Percentiles rank a stretch among this genome's conserved stretches.
These are phyloP conservation scores for Knufia fluminis DNA, from an alignment of 2,329 filamentous ascomycete species.

Conservation along the genomic window DNA sequence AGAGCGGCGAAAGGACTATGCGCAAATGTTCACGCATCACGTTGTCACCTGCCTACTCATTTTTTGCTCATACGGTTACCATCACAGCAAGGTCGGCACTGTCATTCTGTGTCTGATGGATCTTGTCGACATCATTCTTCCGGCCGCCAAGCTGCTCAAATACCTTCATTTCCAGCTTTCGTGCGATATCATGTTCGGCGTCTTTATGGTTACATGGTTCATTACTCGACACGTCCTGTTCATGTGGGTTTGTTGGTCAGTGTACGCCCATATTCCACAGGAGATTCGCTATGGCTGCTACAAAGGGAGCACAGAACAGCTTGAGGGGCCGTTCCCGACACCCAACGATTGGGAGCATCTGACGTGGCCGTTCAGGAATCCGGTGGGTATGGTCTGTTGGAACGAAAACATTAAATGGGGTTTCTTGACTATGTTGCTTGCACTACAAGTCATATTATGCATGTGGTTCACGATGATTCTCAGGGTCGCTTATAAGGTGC, in stretches of 20 bases:
- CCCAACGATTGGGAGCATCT: slow-evolving; percentile 52
- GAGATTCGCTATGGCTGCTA: slow-evolving; percentile 65
- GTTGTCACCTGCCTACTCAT: slow-evolving; percentile 79
- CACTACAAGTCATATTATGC: slow-evolving; percentile 69
- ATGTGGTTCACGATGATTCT: slow-evolving; percentile 88
- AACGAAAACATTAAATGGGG: slow-evolving; percentile 62
- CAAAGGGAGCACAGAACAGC: slow-evolving; percentile 45
- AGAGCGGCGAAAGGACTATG: slow-evolving; percentile 85
- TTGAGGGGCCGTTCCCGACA: slow-evolving; percentile 46
- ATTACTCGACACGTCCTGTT: slow-evolving; percentile 74
- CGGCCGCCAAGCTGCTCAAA: slow-evolving; percentile 90
- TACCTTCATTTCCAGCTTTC: slow-evolving; percentile 67
- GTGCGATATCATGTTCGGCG: slow-evolving; percentile 74
- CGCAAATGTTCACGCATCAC: slow-evolving; percentile 93
- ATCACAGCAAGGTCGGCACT: slow-evolving; percentile 78
- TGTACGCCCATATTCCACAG: slow-evolving; percentile 56
- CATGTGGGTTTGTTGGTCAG: slow-evolving; percentile 69
- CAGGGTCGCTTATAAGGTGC: slow-evolving; percentile 68
- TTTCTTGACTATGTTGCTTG: slow-evolving; percentile 68
- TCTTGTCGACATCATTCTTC: slow-evolving; percentile 76
- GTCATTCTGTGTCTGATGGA: slow-evolving; percentile 90
- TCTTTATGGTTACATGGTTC: slow-evolving; percentile 83
- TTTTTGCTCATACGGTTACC: slow-evolving; percentile 73
- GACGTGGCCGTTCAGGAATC: slow-evolving; percentile 62
- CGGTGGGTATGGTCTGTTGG: slow-evolving; percentile 70